Conservation (phyloP, 106 monocot genomes). For the Dendrobium chrysotoxum region DNA sequence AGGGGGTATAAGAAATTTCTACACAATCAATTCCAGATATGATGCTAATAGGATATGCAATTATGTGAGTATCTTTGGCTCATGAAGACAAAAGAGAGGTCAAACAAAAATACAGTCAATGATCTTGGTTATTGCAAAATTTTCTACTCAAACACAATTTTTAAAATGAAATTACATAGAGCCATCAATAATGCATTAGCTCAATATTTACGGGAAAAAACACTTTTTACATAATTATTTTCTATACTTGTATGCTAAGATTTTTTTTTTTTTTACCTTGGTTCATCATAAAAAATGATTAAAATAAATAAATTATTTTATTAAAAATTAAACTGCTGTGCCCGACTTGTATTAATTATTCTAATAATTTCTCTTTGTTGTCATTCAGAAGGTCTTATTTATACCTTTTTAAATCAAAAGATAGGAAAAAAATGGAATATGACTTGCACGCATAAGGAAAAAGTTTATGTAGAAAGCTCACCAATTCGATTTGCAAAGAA, state of each 20-base stretch:
- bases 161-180: neutral
- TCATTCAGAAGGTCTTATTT: neutral
- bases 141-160: neutral
- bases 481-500: conserved; percentile 75
- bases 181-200: neutral
- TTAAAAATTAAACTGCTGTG: neutral
- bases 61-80: neutral
- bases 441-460: neutral
- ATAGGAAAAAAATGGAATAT: neutral
- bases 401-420: neutral
- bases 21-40: neutral
- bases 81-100: neutral
- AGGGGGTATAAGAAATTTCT: neutral
- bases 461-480: conserved; percentile 16
- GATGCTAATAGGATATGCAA: neutral
- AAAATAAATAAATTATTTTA: neutral
- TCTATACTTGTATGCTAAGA: neutral
- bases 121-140: neutral
- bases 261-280: conserved; percentile 3
- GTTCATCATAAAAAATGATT: neutral
- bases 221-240: neutral
- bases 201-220: neutral
- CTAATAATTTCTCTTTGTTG: neutral
- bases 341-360: neutral
- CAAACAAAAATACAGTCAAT: neutral